Percentiles rank a stretch among this genome's conserved stretches.
Evolutionary conservation across 176 grass and related monocot species (phyloP).

Genomic region (Neostapfia colusana): DNA sequence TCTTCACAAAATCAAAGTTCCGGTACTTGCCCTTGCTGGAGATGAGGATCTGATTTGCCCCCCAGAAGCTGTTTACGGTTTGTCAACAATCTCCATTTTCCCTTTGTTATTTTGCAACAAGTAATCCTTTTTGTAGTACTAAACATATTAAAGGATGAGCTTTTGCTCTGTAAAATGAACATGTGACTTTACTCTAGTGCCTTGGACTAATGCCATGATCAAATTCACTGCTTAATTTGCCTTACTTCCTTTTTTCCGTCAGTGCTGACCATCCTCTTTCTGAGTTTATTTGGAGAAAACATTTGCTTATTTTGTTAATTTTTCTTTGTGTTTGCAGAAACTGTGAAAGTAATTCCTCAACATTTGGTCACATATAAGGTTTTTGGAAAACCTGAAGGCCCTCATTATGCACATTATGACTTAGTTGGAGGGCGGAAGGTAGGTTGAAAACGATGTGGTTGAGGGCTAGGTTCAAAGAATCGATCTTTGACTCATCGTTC

Average conservation of each 20-base stretch:
- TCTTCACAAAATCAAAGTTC: conserved; percentile 63
- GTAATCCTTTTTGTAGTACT: not conserved
- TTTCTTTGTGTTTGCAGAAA: conserved; percentile 66
- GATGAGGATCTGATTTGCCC: conserved; percentile 87
- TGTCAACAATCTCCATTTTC: conserved; percentile 19
- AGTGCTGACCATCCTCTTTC: not conserved
- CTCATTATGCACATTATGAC: conserved; percentile 94
- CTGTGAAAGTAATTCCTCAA: conserved; percentile 76
- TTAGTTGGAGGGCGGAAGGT: conserved; percentile 88
- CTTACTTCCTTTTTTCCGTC: conserved; percentile 6
- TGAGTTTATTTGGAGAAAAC: conserved; percentile 6
- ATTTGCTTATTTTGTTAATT: not conserved
- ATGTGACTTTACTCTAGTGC: not conserved
- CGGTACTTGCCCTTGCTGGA: conserved; percentile 84
- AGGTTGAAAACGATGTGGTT: conserved; percentile 17
- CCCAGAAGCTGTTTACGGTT: conserved; percentile 88
- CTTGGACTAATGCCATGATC: not conserved
- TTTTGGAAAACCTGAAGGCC: conserved; percentile 66
- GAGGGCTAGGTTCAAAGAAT: not conserved
- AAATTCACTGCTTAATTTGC: not conserved
- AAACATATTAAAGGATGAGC: not conserved
- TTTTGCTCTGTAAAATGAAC: not conserved
- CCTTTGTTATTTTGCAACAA: not conserved
- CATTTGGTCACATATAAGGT: conserved; percentile 75
- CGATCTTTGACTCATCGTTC: conserved; percentile 8